Evolutionary conservation across 2,329 filamentous ascomycete species (phyloP), one percentile per base, ranked within the genome.

Genomic region (Xylariaceae sp.): DNA sequence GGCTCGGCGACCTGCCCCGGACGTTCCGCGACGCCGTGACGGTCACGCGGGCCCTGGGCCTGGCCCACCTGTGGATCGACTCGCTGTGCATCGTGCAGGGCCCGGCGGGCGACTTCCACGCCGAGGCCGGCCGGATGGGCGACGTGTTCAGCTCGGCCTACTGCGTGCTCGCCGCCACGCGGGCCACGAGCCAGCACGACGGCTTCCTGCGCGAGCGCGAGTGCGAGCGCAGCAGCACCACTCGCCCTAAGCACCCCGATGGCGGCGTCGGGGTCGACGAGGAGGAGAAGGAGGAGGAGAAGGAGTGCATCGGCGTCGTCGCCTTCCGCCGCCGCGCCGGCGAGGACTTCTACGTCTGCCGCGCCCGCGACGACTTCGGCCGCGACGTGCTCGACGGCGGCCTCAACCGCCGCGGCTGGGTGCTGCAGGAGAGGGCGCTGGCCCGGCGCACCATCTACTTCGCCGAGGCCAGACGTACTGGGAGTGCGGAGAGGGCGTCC

Each of bases 391-490:
- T 53, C 1, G 29, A 53, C 0, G 43, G 52, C 1, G 11, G 39
- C 1, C 40, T 66, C 3, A 60, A 52, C 32, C 41, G 36, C 5
- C 46, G 61, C 3, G 61, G 55, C 1, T 65, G 61, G 62, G 60
- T 63, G 1, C 27, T 63, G 4, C 61, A 65, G 36, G 62, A 64
- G 35, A 45, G 53, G n/a, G 53, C 50, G 0, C 39, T 65, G 2
- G 52, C 60, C 0, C 49, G 53, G 7, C 46, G 63, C 8, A 57
- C 54, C 0, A 55, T 65, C 10, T 58, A 55, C 29, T 66, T 61
- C 36, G 54, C 58, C 0, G 25, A 49, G 1, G 37, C 37, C 57
- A 64, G 36, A 52, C 55, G 1, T 60, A 64, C 15, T 65, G 51
- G 48, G 59, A 61, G 27, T 65, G 63, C 23, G 55, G 60, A 5